Conservation (phyloP, 805 yeast species). For the Jamesozyma spencerorum region DNA sequence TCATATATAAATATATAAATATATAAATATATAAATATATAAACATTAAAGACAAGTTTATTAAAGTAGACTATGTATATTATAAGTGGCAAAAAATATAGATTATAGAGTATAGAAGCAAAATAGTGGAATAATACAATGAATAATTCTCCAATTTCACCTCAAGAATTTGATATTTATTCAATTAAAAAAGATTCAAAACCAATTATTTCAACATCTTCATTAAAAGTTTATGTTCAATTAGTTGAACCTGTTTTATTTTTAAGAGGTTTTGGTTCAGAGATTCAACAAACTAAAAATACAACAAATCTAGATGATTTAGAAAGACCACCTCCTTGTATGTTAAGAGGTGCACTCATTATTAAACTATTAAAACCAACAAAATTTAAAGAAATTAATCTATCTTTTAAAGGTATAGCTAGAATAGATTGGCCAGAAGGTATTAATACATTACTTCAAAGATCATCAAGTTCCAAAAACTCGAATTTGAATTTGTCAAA, state of each 20-base stretch:
- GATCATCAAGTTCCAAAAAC: background rate
- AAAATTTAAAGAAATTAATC: constrained; percentile 51
- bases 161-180: constrained; percentile 40
- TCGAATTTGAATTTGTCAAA: too few species aligned
- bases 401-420: constrained; percentile 55
- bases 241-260: constrained; percentile 73
- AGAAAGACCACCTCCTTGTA: constrained; percentile 4
- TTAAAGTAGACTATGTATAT: background rate
- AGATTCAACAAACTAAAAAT: too few species aligned
- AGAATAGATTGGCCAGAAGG: constrained; percentile 96
- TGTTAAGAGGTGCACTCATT: constrained; percentile 69
- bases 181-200: constrained; percentile 25
- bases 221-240: constrained; percentile 54
- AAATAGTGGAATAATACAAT: background rate
- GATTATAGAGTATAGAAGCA: background rate
- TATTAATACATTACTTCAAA: constrained; percentile 63
- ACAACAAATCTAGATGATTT: too few species aligned
- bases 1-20: too few species aligned
- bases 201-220: constrained; percentile 51
- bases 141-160: constrained; percentile 35
- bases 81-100: background rate
- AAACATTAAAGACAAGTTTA: background rate
- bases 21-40: background rate
- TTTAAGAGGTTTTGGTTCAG: constrained; percentile 65
- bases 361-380: constrained; percentile 59